Percentiles rank a stretch among this genome's conserved stretches.
These are phyloP conservation scores for Saksenaea oblongispora DNA, from an alignment of 371 early-diverging fungal genomes.

Conservation along the genomic window DNA sequence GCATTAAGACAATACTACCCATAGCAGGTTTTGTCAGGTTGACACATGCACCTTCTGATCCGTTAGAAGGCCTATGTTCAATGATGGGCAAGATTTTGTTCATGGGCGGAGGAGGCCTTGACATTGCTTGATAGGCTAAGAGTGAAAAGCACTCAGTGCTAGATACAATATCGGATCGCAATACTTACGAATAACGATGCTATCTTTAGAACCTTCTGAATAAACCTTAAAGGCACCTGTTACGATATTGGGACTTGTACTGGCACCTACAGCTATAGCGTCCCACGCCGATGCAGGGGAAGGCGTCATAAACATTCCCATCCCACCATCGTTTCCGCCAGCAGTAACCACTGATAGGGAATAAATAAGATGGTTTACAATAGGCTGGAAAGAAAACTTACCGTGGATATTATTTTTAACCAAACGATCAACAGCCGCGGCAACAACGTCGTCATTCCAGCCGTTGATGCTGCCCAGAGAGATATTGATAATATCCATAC, in stretches of 20 bases:
- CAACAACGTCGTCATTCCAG: constrained; percentile 34
- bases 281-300: constrained; percentile 60
- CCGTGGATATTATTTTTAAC: constrained; percentile 35
- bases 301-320: constrained; percentile 59
- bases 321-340: constrained; percentile 67
- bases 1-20: constrained; percentile 39
- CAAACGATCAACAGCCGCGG: constrained; percentile 33
- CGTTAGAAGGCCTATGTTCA: no score
- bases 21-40: background rate
- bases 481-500: constrained; percentile 41
- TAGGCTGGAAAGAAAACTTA: constrained; percentile 7
- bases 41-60: no score
- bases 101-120: background rate
- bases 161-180: no score
- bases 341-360: constrained; percentile 40
- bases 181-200: no score
- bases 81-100: background rate
- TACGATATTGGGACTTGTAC: constrained; percentile 54
- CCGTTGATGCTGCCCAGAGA: constrained; percentile 28
- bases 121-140: constrained; percentile 27
- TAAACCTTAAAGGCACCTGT: no score
- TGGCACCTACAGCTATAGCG: constrained; percentile 68
- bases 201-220: no score
- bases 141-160: background rate
- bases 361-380: background rate